Conservation (phyloP, 2,329 filamentous ascomycete species). For the Colletotrichum melonis region DNA sequence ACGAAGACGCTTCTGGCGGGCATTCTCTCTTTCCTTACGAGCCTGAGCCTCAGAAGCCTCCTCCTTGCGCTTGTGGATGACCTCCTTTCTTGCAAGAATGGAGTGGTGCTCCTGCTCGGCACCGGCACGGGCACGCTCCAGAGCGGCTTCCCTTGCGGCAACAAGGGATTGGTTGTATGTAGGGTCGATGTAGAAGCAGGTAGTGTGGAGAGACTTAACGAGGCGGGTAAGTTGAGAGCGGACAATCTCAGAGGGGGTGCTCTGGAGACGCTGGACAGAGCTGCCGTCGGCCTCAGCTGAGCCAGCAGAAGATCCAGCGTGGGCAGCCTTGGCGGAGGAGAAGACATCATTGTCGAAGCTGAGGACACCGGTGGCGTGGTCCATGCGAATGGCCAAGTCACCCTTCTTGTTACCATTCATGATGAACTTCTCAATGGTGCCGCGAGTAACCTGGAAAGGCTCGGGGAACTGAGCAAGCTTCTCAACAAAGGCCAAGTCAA, state of each 20-base stretch:
- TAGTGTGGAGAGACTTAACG: slow-evolving; percentile 90
- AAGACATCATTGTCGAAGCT: slow-evolving; percentile 99
- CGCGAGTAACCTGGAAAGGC: slow-evolving; percentile 90
- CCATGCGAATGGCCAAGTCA: slow-evolving; percentile 93
- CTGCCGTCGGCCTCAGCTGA: slow-evolving; percentile 88
- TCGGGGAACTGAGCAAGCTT: slow-evolving; percentile 95
- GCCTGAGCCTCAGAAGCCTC: slow-evolving; percentile 90
- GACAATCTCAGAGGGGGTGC: slow-evolving; percentile 97
- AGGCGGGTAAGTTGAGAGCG: slow-evolving; percentile 93
- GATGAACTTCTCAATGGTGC: slow-evolving; percentile 99
- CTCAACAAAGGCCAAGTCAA: slow-evolving; percentile 93
- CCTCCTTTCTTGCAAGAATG: slow-evolving; percentile 84
- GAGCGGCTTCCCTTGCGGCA: slow-evolving; percentile 82
- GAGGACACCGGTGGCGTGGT: slow-evolving; percentile 93
- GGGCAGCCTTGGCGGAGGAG: slow-evolving; percentile 92
- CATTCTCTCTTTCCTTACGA: slow-evolving; percentile 91
- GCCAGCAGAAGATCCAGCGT: slow-evolving; percentile 84
- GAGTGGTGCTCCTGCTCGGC: slow-evolving; percentile 93
- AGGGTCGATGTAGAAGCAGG: slow-evolving; percentile 95
- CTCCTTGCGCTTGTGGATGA: slow-evolving; percentile 98
- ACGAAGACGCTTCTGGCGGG: slow-evolving; percentile 85
- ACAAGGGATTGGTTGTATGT: slow-evolving; percentile 85
- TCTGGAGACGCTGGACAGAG: slow-evolving; percentile 94
- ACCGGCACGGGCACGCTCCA: slow-evolving; percentile 84
- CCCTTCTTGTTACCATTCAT: slow-evolving; percentile 99